Base-by-base conservation (phyloP, 2,329 filamentous ascomycete species). In the Penicillium hesseltinei region DNA sequence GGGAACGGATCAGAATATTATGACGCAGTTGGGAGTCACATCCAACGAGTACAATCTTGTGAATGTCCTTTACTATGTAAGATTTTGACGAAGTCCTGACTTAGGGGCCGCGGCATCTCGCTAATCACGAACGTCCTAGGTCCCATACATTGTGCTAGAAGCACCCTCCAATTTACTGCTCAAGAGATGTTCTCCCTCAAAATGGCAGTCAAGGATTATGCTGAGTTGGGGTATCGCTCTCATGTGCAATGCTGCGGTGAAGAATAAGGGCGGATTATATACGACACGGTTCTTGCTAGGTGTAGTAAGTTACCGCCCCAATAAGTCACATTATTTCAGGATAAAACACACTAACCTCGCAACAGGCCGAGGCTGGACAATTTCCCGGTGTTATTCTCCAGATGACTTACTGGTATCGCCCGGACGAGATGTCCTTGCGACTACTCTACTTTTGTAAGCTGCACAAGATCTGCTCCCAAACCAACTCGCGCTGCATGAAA, bases 391-490 rank as follows among this genome's bases (percentile, higher is more conserved):
- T 77, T 7, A 71, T 75, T 29, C 72, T 74, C 2, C 76, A 78
- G 38, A 68, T 81, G 11, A 78, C 71, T 21, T 76, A 73, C 58
- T 81, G 79, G 74, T 82, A 82, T 59, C 73, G 77, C 0, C 75
- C 72, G 10, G 78, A 80, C 51, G 77, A 80, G 57, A 76, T 78
- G 63, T 66, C 66, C 7, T 67, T 77, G 2, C 73, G 78, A 9
- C 62, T 81, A 0, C 65, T 80, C 4, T 80, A 78, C 56, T 80
- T 80, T 55, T 80, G 77, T 78, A 62, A 49, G 73, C 15, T 68
- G 11, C 57, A 62, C 35, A 39, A 4, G 27, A 31, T 42, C 7
- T 8, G 5, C 9, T 11, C 17, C 8, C 13, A 42, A 17, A 6
- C 61, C 57, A n/a, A 0, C 63, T 62, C 9, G 63, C 52, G 10